These are phyloP conservation scores for Cubamyces sp. DNA, from an alignment of 768 basidiomycete species.

Conservation along the genomic window DNA sequence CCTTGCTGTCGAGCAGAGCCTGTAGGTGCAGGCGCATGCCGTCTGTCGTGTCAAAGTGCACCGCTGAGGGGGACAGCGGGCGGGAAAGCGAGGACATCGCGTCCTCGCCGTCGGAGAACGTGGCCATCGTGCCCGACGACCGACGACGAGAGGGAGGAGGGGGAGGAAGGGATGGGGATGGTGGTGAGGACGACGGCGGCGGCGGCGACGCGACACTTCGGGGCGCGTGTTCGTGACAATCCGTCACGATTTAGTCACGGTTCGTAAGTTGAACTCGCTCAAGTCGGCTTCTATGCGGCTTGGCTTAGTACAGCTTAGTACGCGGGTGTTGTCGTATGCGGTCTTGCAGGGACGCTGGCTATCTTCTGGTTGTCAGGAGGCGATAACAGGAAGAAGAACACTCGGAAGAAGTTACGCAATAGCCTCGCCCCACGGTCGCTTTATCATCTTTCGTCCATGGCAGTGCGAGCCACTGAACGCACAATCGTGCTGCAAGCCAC, in stretches of 20 bases:
- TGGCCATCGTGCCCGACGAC: conserved; percentile 34
- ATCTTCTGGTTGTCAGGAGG: no score
- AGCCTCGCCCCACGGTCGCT: no score
- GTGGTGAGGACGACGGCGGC: conserved; percentile 11
- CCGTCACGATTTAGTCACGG: conserved; percentile 7
- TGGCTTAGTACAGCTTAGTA: no score
- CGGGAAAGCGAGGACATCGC: conserved; percentile 22
- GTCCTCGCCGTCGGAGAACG: conserved; percentile 39
- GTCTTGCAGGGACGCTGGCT: no score
- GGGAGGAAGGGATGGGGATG: conserved; percentile 4
- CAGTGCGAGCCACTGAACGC: no score
- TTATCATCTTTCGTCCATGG: no score
- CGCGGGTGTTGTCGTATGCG: no score
- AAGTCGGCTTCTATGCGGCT: not conserved
- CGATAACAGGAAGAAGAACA: no score
- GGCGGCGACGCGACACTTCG: conserved; percentile 17
- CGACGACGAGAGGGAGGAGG: conserved; percentile 2
- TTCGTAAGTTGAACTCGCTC: conserved; percentile 3
- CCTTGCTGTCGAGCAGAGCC: conserved; percentile 82
- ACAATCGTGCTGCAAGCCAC: no score
- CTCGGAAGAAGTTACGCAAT: no score
- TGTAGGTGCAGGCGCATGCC: conserved; percentile 47
- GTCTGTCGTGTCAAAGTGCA: conserved; percentile 17
- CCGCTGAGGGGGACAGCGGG: conserved; percentile 21
- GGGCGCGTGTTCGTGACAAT: conserved; percentile 16